Base-by-base conservation (phyloP, 2,329 filamentous ascomycete genomes). In the Ophiocordyceps polyrhachis-furcata region DNA sequence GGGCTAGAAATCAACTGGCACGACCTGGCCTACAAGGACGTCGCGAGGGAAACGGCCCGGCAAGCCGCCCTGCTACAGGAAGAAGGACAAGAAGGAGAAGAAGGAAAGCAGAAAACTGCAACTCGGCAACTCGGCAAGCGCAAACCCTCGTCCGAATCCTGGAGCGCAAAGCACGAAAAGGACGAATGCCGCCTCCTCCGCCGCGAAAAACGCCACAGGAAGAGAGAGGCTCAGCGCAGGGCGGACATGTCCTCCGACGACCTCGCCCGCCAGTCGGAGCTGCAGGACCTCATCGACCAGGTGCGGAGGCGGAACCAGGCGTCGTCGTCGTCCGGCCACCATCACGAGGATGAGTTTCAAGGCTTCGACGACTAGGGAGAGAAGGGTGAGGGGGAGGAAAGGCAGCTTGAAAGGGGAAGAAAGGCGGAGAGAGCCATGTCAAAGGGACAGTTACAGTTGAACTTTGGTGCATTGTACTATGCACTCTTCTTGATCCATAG, bases 171-270 rank as follows among this genome's bases (percentile, higher is more conserved):
- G 58, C 65, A 71, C 20, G 81, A 82, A 49, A 68, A 70, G 53
- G 79, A 80, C 53, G 79, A 79, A 21, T 65, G 73, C 47, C 74
- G 79, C 44, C 66, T 70, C 43, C 70, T 69, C 52, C 70, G 77
- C 47, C 67, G 76, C 45, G 80, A 83, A 51, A 79, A 76, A 65
- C 76, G 75, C 55, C 70, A 69, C 49, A 70, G 73, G 53, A 75
- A 71, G 58, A 70, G 73, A 48, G 79, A 87, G 49, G 74, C 75
- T 11, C 75, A 80, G 57, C 67, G 67, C 50, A 63, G 70, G 55
- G 70, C 74, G 28, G 70, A 67, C 47, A 78, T 89, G 74, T 83
- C 76, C n/a, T 76, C 81, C 4, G 74, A 77, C 46, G 77, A 87
- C 60, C 79, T 71, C 62, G 62, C 68, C 31, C 71, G 79, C 58